Evolutionary conservation across 345 rosid genomes (phyloP), one percentile per base, ranked within the genome.

Genomic region (Erysimum cheiranthoides): DNA sequence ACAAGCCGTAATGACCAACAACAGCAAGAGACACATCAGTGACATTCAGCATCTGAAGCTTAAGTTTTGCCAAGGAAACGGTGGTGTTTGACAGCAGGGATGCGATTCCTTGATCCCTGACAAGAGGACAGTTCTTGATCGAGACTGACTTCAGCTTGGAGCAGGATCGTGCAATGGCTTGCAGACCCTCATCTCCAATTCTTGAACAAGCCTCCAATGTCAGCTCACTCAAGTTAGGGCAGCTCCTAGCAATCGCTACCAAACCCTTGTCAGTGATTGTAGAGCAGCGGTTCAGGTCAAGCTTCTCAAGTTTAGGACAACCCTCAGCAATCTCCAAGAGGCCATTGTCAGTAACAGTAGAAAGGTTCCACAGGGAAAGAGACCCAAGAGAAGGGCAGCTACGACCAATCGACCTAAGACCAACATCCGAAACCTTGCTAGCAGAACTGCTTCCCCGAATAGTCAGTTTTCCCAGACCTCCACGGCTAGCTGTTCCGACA

Each of bases 81-180:
- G 89, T 59, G 31, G 90, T 42, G 16, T 90, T 79, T 34, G 92
- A 86, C 35, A 95, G 38, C 30, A 95, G 71, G 9, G 85, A 64
- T 1, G 89, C 81, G 68, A 95, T 78, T 82, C 99, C 99, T 82
- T 95, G 93, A 83, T 95, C 99, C 69, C 93, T 92, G 60, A 92
- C 87, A 68, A 66, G 82, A 35, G 92, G 88, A 76, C 99, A 95
- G 74, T 84, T 81, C 63, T 82, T 90, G 73, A 95, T 82, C 0
- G 96, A 84, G 62, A 92, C 66, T 8, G 96, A 90, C 82, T 79
- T 90, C 34, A 95, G 73, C 75, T 86, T 87, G 61, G 85, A 59
- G 79, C 99, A 95, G 50, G 70, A 77, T 51, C 61, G 66, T 21
- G 89, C 96, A 75, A 95, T 27, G 5, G 96, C 93, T 72, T 78